Conservation (phyloP, 2,329 filamentous ascomycete genomes). For the Thielaviopsis musarum region DNA sequence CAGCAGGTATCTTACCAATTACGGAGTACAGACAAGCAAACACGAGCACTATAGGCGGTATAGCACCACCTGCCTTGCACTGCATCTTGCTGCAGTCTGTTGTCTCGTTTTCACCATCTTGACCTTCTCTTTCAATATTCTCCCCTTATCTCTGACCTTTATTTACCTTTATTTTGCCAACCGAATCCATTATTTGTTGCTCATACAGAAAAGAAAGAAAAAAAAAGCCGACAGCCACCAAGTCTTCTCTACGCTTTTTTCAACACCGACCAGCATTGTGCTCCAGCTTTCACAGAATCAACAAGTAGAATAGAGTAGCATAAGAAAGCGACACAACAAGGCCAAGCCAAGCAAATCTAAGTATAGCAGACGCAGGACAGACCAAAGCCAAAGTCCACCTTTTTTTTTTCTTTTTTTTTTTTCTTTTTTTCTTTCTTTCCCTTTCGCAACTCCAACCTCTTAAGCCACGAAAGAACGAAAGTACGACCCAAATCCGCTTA, state of each 20-base stretch:
- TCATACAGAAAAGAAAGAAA: background rate
- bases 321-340: background rate
- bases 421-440: background rate
- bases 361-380: background rate
- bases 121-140: background rate
- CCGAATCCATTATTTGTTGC: background rate
- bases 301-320: background rate
- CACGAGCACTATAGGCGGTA: background rate
- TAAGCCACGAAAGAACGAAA: background rate
- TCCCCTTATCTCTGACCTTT: background rate
- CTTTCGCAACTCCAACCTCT: background rate
- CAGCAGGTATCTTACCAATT: background rate
- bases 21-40: too few species aligned
- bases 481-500: background rate
- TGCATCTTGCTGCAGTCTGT: background rate
- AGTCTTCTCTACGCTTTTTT: background rate
- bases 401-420: background rate
- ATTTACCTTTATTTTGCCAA: background rate
- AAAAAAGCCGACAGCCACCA: too few species aligned
- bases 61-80: background rate
- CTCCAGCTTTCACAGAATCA: background rate
- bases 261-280: background rate
- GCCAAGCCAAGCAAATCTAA: background rate
- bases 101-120: background rate
- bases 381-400: background rate